Evolutionary conservation across 2,329 filamentous ascomycete species (phyloP), one percentile per base, ranked within the genome.

Genomic region (Xylaria hypoxylon): DNA sequence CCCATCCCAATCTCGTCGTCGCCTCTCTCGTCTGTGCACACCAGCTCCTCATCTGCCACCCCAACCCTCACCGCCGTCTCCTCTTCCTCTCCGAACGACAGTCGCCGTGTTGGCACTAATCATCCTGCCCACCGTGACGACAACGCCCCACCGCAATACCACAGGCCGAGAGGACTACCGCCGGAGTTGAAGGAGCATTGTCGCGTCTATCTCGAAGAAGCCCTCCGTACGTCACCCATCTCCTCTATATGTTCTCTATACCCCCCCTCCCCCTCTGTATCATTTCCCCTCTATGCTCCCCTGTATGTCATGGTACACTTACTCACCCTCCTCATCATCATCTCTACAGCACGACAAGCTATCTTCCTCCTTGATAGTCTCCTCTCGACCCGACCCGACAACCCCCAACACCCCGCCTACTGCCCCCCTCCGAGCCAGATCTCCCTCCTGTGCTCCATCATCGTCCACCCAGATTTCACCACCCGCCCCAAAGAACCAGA

Each of bases 381-480:
- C n/a, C 80, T 91, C n/a, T 83, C 81, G 2, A 83, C 88, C 15
- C 86, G 88, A 62, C 61, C 68, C 52, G 28, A 50, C 15, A 42
- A 65, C 50, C 59, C 52, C 48, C 28, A 62, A 19, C 73, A 69
- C 69, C 82, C 87, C 0, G 86, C 87, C 11, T 86, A 86, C 64
- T 80, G 93, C 19, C 92, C 95, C 1, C 87, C 91, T 2, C 85
- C 91, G 0, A 86, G 88, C 63, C 90, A 95, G 70, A 83, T 98
- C 26, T 90, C 92, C 7, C 83, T 97, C 8, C 85, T 94, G n/a
- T 88, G 86, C 48, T 96, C 93, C 1, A 83, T 97, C n/a, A 79
- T 90, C n/a, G 86, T 96, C 15, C 93, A 97, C 74, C 95, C 95
- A 0, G 81, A 83, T 26, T 87, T 92, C 70, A 97, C 94, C 0